Conservation (phyloP, 2,329 filamentous ascomycete genomes). For the Fusarium clavum region DNA sequence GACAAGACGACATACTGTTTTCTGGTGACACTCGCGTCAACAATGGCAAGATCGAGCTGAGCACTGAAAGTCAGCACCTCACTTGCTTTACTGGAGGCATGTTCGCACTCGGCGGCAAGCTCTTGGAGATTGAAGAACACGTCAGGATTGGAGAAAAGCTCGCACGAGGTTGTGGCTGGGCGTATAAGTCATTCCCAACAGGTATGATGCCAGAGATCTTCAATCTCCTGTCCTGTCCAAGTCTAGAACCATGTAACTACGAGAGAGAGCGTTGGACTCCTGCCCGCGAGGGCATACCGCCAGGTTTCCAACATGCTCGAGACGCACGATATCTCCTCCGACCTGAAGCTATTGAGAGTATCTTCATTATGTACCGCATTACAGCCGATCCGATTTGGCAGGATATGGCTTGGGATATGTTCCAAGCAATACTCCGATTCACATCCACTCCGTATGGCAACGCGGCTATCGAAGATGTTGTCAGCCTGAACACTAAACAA, state of each 20-base stretch:
- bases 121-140: slow-evolving; percentile 64
- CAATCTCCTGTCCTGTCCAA: slow-evolving; percentile 58
- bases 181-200: slow-evolving; percentile 64
- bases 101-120: slow-evolving; percentile 71
- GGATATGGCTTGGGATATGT: slow-evolving; percentile 66
- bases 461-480: slow-evolving; percentile 61
- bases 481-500: slow-evolving; percentile 49
- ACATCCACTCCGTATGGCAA: slow-evolving; percentile 62
- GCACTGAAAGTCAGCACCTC: slow-evolving; percentile 63
- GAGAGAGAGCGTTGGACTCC: slow-evolving; percentile 48
- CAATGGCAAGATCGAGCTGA: slow-evolving; percentile 40
- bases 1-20: slow-evolving; percentile 69
- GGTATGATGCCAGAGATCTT: slow-evolving; percentile 71
- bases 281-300: slow-evolving; percentile 49
- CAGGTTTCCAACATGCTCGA: slow-evolving; percentile 71
- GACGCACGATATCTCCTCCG: slow-evolving; percentile 63
- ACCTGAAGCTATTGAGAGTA: slow-evolving; percentile 62
- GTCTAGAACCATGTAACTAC: slow-evolving; percentile 48
- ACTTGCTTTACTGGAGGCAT: slow-evolving; percentile 76
- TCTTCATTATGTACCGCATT: slow-evolving; percentile 63
- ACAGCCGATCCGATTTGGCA: slow-evolving; percentile 61
- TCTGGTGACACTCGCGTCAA: slow-evolving; percentile 48
- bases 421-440: slow-evolving; percentile 57
- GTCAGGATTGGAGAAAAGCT: slow-evolving; percentile 61
- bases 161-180: slow-evolving; percentile 67